Conservation (phyloP, 2,329 filamentous ascomycete genomes). For the Diaporthe capsici region DNA sequence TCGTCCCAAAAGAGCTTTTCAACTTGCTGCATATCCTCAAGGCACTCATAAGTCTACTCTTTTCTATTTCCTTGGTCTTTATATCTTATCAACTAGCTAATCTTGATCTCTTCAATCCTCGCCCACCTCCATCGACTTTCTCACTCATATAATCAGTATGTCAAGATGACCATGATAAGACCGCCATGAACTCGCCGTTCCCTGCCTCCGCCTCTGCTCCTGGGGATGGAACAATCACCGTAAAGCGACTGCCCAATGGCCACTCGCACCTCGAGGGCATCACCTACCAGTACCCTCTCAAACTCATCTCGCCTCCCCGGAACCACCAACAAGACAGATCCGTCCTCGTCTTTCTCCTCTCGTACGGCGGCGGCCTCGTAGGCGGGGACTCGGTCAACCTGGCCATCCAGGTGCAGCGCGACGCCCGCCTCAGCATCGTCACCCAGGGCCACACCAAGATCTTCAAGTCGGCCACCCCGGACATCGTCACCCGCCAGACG, state of each 20-base stretch:
- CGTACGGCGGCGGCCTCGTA: conserved; percentile 94
- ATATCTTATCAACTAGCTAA: too few species aligned
- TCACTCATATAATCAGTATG: not conserved
- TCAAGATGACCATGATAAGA: conserved; percentile 54
- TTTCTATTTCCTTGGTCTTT: not conserved
- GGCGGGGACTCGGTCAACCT: conserved; percentile 88
- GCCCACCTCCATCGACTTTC: conserved; percentile 18
- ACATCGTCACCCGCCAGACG: conserved; percentile 70
- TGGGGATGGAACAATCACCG: conserved; percentile 83
- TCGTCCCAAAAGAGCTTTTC: not conserved
- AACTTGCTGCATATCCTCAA: too few species aligned
- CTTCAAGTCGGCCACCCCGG: conserved; percentile 80
- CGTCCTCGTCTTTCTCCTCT: conserved; percentile 88
- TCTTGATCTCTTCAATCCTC: conserved; percentile 40
- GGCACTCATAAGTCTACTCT: not conserved
- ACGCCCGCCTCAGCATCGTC: conserved; percentile 76
- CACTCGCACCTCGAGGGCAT: conserved; percentile 80
- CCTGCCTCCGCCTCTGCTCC: conserved; percentile 79
- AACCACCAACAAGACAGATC: conserved; percentile 72
- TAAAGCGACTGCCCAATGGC: conserved; percentile 78
- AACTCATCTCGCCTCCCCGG: conserved; percentile 86
- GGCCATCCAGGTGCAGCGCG: conserved; percentile 72
- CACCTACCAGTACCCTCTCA: conserved; percentile 94
- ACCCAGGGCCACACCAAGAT: conserved; percentile 93
- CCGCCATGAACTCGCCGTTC: conserved; percentile 77